These are phyloP conservation scores for Penicillium riverlandense DNA, from an alignment of 495 filamentous ascomycete species.

Conservation along the genomic window DNA sequence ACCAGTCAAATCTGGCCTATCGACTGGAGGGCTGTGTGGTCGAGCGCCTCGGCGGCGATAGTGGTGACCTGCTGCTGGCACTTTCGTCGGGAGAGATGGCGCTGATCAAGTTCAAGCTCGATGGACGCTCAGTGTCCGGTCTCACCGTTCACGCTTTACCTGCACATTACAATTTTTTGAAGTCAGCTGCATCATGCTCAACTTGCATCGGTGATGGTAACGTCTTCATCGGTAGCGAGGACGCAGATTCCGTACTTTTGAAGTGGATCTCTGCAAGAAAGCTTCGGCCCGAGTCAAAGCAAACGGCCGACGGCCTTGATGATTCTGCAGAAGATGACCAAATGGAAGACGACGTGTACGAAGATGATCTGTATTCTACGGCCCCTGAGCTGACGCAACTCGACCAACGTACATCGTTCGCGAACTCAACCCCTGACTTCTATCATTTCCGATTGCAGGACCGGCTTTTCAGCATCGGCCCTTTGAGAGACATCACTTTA, in stretches of 20 bases:
- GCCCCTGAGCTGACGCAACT: slow-evolving; percentile 21
- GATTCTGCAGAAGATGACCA: slow-evolving; percentile 43
- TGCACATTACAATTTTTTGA: slow-evolving; percentile 47
- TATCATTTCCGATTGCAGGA: slow-evolving; percentile 75
- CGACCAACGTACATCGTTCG: slow-evolving; percentile 12
- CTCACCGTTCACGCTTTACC: slow-evolving; percentile 59
- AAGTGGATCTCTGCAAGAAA: slow-evolving; percentile 58
- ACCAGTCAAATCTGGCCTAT: slow-evolving; percentile 76
- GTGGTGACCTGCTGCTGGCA: slow-evolving; percentile 77
- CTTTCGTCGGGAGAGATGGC: slow-evolving; percentile 69
- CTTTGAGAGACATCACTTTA: slow-evolving; percentile 64
- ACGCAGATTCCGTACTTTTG: slow-evolving; percentile 73
- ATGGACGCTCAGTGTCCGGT: slow-evolving; percentile 89
- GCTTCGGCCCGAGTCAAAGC: slow-evolving; percentile 41
- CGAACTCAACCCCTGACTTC: slow-evolving; percentile 37
- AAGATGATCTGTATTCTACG: slow-evolving; percentile 66
- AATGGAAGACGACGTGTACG: slow-evolving; percentile 59
- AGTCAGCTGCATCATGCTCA: slow-evolving; percentile 60
- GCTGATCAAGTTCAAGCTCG: slow-evolving; percentile 74
- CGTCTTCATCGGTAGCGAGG: slow-evolving; percentile 80
- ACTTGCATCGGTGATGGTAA: slow-evolving; percentile 58
- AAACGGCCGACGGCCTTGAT: slow-evolving; percentile 35
- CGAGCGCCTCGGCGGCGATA: slow-evolving; percentile 64
- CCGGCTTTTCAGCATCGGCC: slow-evolving; percentile 64
- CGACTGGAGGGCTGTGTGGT: slow-evolving; percentile 77